phyloP scores from a whole-genome alignment of 192 early-diverging fungal species.

The Coemansia pectinata region DNA sequence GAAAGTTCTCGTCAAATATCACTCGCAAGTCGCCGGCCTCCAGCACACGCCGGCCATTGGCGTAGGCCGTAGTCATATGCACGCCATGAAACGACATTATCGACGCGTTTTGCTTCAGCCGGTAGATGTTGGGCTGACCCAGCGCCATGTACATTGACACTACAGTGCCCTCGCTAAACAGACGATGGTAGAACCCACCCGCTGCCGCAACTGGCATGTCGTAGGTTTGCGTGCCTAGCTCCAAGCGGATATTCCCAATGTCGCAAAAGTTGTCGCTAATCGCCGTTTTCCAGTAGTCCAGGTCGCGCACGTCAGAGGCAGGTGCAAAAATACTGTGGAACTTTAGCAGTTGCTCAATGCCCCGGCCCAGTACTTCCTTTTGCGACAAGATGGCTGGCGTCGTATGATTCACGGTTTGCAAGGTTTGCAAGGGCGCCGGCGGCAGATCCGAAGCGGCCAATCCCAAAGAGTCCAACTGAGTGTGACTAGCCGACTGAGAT shows the following conservation, averaged over 20 bases:
- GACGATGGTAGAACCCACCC: conserved; percentile 41
- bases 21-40: conserved; percentile 42
- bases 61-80: conserved; percentile 33
- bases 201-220: conserved; percentile 40
- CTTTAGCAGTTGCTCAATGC: conserved; percentile 35
- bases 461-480: not conserved
- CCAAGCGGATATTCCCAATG: conserved; percentile 29
- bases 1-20: conserved; percentile 25
- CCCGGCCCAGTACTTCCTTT: conserved; percentile 23
- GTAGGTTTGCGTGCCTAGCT: conserved; percentile 33
- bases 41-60: conserved; percentile 41
- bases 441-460: not conserved
- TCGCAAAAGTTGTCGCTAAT: conserved; percentile 18
- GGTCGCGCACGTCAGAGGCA: conserved; percentile 1
- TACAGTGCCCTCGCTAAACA: conserved; percentile 37
- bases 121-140: conserved; percentile 14
- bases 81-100: conserved; percentile 38
- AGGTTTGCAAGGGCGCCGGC: not conserved
- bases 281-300: conserved; percentile 29
- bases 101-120: conserved; percentile 3
- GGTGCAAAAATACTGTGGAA: conserved; percentile 29
- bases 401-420: not conserved
- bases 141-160: conserved; percentile 38
- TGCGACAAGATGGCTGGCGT: not conserved
- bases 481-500: not conserved